A percentile compares a stretch with the other conserved stretches of the same genome.
phyloP scores from a whole-genome alignment of 2,329 filamentous ascomycete genomes.

The Trichoderma hamatum region DNA sequence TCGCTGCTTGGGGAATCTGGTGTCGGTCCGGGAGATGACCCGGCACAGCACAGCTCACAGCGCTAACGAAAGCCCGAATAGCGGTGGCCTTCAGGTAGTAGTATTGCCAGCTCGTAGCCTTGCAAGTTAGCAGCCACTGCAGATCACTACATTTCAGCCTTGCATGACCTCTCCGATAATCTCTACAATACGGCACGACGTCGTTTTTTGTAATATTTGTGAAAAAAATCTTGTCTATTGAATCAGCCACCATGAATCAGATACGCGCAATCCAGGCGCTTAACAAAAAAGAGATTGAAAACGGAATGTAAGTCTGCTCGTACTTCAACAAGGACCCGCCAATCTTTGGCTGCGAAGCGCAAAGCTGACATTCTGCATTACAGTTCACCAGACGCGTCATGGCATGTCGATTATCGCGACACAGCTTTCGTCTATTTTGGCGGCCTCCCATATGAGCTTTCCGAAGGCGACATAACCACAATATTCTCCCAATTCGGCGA shows the following conservation, averaged over 20 bases:
- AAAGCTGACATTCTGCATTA: constrained; percentile 44
- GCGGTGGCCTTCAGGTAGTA: background rate
- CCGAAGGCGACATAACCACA: constrained; percentile 92
- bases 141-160: constrained; percentile 11
- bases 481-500: constrained; percentile 98
- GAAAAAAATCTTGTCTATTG: background rate
- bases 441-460: constrained; percentile 86
- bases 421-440: constrained; percentile 97
- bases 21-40: constrained; percentile 44
- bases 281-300: constrained; percentile 92
- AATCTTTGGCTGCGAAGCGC: background rate
- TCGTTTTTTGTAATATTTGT: background rate
- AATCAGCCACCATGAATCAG: constrained; percentile 72
- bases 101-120: background rate
- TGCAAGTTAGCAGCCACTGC: background rate
- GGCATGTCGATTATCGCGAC: constrained; percentile 97
- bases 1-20: constrained; percentile 2
- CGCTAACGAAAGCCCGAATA: constrained; percentile 4
- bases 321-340: background rate
- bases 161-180: constrained; percentile 5
- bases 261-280: constrained; percentile 90
- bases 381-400: constrained; percentile 81
- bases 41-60: constrained; percentile 27
- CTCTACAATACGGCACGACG: background rate
- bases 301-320: constrained; percentile 68